phyloP scores from a whole-genome alignment of 202 grass and related monocot genomes.

The Saccharum hybrid region DNA sequence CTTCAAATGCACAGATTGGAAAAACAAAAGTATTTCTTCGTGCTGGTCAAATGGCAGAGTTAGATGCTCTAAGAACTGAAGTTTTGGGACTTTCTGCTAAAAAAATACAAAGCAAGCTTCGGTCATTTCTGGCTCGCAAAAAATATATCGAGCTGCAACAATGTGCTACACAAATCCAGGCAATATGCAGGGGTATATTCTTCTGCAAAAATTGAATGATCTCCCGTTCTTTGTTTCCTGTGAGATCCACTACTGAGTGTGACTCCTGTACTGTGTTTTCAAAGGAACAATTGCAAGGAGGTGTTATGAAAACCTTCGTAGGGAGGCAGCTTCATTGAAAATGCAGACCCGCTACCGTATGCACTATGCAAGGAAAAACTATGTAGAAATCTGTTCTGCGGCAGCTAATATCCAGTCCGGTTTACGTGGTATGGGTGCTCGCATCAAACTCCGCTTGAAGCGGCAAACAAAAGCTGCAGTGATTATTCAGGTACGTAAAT shows the following conservation, averaged over 20 bases:
- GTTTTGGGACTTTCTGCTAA: slow-evolving; percentile 82
- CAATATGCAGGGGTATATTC: slow-evolving; percentile 84
- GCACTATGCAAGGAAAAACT: slow-evolving; percentile 67
- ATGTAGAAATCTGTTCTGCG: slow-evolving; percentile 50
- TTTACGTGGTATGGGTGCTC: slow-evolving; percentile 82
- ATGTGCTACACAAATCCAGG: slow-evolving; percentile 66
- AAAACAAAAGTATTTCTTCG: slow-evolving; percentile 95
- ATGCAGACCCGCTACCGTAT: slow-evolving; percentile 74
- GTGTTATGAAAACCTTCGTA: slow-evolving; percentile 69
- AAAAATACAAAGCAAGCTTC: slow-evolving; percentile 92
- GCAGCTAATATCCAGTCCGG: slow-evolving; percentile 73
- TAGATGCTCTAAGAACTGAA: slow-evolving; percentile 95
- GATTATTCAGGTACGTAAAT: slow-evolving; percentile 78
- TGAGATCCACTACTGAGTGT: slow-evolving; percentile 35
- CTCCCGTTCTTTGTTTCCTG: not conserved
- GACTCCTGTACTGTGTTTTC: slow-evolving; percentile 42
- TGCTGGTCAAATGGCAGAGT: slow-evolving; percentile 97
- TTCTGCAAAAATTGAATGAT: slow-evolving; percentile 18
- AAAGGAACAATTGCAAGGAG: slow-evolving; percentile 78
- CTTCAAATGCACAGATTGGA: slow-evolving; percentile 76
- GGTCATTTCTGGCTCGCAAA: slow-evolving; percentile 65
- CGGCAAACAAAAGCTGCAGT: slow-evolving; percentile 74
- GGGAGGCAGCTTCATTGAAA: slow-evolving; percentile 71
- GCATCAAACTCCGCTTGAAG: slow-evolving; percentile 58
- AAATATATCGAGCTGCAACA: slow-evolving; percentile 59